phyloP scores from a whole-genome alignment of 2,329 filamentous ascomycete genomes.

The Trichophyton schoenleinii region DNA sequence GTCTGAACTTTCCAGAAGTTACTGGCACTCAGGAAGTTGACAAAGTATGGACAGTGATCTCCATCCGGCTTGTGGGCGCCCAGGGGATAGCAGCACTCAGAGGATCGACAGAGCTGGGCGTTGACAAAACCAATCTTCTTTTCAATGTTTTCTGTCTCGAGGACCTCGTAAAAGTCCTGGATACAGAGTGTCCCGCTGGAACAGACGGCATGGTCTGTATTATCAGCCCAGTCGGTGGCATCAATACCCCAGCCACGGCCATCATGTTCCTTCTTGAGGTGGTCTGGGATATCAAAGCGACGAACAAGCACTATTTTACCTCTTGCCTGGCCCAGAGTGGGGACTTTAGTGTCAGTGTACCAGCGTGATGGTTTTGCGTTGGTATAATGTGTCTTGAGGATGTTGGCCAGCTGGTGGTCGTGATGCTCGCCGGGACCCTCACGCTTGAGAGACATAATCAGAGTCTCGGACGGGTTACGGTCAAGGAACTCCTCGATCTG shows the following conservation, averaged over 20 bases:
- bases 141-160: constrained; percentile 59
- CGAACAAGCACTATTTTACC: constrained; percentile 76
- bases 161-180: constrained; percentile 89
- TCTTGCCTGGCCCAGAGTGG: constrained; percentile 63
- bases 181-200: constrained; percentile 65
- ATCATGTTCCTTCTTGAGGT: constrained; percentile 32
- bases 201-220: constrained; percentile 62
- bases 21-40: constrained; percentile 83
- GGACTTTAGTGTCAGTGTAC: constrained; percentile 67
- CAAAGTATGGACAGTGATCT: constrained; percentile 53
- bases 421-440: constrained; percentile 73
- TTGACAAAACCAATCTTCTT: constrained; percentile 65
- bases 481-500: constrained; percentile 65
- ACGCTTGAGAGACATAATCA: constrained; percentile 80
- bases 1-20: constrained; percentile 89
- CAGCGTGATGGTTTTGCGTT: constrained; percentile 46
- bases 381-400: constrained; percentile 53
- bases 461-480: constrained; percentile 62
- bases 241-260: constrained; percentile 47
- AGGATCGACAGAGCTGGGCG: constrained; percentile 64
- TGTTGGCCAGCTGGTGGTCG: constrained; percentile 63
- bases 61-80: constrained; percentile 21
- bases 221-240: constrained; percentile 67
- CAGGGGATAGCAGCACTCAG: constrained; percentile 35
- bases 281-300: constrained; percentile 55